Percentiles rank a stretch among this genome's conserved stretches.
Conservation (phyloP, 257 asterid genomes). For the Ilex aquifolium region DNA sequence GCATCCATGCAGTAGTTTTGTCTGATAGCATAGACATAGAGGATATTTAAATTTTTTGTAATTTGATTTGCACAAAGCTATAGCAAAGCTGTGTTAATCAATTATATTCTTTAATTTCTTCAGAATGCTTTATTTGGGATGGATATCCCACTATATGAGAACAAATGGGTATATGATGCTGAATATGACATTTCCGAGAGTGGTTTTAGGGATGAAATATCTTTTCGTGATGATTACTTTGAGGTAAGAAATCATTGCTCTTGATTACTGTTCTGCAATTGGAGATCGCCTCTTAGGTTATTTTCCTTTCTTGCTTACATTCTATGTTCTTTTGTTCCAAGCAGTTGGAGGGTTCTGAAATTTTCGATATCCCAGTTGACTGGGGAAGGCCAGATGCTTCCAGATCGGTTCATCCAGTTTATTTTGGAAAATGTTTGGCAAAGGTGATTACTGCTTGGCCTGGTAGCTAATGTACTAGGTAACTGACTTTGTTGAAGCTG, state of each 20-base stretch:
- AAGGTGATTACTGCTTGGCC: constrained; percentile 39
- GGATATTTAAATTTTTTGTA: not conserved
- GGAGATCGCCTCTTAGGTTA: not conserved
- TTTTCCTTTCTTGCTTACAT: constrained; percentile 4
- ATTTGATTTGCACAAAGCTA: constrained; percentile 1
- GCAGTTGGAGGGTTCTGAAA: constrained; percentile 52
- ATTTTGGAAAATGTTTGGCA: constrained; percentile 73
- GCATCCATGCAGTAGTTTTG: too few species aligned
- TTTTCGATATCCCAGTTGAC: constrained; percentile 28
- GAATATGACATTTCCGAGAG: constrained; percentile 34
- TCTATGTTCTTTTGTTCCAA: constrained; percentile 7
- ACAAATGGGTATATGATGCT: constrained; percentile 37
- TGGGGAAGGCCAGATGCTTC: constrained; percentile 61
- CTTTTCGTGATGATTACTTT: constrained; percentile 36
- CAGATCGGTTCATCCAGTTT: constrained; percentile 55
- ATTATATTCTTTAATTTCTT: constrained; percentile 20
- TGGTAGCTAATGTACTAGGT: constrained; percentile 10
- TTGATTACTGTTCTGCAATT: not conserved
- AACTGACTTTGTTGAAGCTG: constrained; percentile 6
- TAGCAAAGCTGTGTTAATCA: constrained; percentile 13
- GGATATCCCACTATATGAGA: constrained; percentile 57
- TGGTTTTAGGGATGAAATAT: constrained; percentile 38
- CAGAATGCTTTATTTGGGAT: constrained; percentile 73
- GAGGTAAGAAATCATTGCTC: constrained; percentile 38
- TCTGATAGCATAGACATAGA: too few species aligned